A percentile compares a stretch with the other conserved stretches of the same genome.
Evolutionary conservation across 495 filamentous ascomycete species (phyloP).

Genomic region (Penicillium silybi): DNA sequence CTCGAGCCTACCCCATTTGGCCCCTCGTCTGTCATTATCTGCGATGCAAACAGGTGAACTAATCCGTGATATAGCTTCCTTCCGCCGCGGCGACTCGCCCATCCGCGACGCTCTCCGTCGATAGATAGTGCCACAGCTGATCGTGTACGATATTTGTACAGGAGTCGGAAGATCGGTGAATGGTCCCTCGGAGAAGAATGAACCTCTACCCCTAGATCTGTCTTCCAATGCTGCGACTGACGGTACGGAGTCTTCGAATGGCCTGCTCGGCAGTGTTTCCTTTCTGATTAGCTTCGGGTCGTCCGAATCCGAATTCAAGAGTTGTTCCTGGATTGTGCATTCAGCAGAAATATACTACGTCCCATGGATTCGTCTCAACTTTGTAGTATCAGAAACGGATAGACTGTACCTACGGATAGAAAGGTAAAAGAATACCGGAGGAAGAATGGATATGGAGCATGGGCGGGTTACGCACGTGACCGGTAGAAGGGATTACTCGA

Average conservation of each 20-base stretch:
- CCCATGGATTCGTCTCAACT: no score
- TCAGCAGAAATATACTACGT: neutral
- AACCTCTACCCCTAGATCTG: slow-evolving; percentile 11
- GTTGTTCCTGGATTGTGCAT: neutral
- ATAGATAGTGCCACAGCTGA: slow-evolving; percentile 25
- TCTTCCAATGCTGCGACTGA: slow-evolving; percentile 1
- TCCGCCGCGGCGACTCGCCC: slow-evolving; percentile 46
- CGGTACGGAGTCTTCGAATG: neutral
- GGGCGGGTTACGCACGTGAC: slow-evolving; percentile 26
- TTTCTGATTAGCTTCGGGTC: neutral
- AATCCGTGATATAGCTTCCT: slow-evolving; percentile 35
- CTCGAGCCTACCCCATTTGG: neutral
- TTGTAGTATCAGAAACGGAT: no score
- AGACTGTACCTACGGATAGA: no score
- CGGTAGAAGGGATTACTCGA: slow-evolving; percentile 31
- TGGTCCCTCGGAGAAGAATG: slow-evolving; percentile 5
- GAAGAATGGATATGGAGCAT: neutral
- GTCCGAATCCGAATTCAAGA: neutral
- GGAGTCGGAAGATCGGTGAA: slow-evolving; percentile 16
- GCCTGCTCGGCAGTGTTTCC: neutral
- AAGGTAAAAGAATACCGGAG: no score
- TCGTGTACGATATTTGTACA: slow-evolving; percentile 49
- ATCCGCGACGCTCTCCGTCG: slow-evolving; percentile 43
- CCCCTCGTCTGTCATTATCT: neutral
- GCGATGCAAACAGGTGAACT: slow-evolving; percentile 8